Evolutionary conservation across 306 rosid genomes (phyloP).

Genomic region (Dryas octopetala): DNA sequence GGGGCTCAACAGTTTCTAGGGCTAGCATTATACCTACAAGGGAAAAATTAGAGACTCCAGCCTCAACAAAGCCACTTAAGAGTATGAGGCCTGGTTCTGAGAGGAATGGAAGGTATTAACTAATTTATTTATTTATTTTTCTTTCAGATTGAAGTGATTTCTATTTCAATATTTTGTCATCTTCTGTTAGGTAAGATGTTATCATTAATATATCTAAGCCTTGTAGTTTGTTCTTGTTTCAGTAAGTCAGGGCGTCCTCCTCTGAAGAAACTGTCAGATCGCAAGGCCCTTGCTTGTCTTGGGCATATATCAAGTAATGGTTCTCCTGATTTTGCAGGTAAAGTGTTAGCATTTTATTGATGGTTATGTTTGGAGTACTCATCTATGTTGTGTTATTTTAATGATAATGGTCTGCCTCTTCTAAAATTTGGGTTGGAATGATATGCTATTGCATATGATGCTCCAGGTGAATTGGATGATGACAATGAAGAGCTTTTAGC

Average conservation of each 20-base stretch:
- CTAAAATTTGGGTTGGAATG: constrained; percentile 13
- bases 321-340: constrained; percentile 67
- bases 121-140: background rate
- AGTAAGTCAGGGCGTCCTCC: constrained; percentile 82
- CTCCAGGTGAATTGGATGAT: constrained; percentile 66
- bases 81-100: constrained; percentile 51
- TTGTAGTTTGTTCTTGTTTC: constrained; percentile 35
- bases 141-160: background rate
- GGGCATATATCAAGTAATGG: constrained; percentile 48
- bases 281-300: constrained; percentile 54
- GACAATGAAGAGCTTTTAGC: constrained; percentile 67
- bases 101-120: constrained; percentile 65
- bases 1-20: constrained; percentile 54
- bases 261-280: constrained; percentile 64
- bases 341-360: constrained; percentile 1
- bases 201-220: constrained; percentile 4
- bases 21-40: constrained; percentile 43
- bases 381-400: background rate
- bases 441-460: constrained; percentile 28
- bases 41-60: constrained; percentile 58
- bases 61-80: constrained; percentile 54
- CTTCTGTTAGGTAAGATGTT: background rate
- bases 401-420: background rate
- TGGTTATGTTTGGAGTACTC: background rate
- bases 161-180: background rate